Conservation (phyloP, 208 protist species). For the Trypanosoma melophagium region DNA sequence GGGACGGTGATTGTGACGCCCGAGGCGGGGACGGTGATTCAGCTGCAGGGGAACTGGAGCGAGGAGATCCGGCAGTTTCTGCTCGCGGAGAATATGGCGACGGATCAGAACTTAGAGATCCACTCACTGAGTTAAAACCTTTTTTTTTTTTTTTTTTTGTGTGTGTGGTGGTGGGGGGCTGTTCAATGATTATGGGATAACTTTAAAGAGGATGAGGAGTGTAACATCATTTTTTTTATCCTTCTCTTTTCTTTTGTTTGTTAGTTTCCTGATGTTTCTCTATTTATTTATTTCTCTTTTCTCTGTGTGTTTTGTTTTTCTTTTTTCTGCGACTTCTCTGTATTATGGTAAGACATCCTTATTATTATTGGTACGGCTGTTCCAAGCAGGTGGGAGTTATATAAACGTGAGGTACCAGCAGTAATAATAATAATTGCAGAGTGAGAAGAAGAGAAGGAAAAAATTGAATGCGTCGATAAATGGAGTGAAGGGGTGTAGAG, state of each 20-base stretch:
- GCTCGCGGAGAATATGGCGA: constrained; percentile 89
- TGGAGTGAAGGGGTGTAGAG: too few relatives aligned
- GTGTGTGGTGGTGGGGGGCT: background rate
- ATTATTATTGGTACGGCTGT: too few relatives aligned
- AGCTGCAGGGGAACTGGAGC: constrained; percentile 96
- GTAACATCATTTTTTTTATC: constrained; percentile 11
- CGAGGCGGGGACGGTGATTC: constrained; percentile 92
- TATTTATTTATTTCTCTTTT: too few relatives aligned
- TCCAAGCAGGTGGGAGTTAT: too few relatives aligned
- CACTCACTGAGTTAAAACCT: constrained; percentile 91
- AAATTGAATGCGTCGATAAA: too few relatives aligned
- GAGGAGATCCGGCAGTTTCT: constrained; percentile 93
- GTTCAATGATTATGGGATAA: background rate
- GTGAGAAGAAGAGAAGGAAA: too few relatives aligned
- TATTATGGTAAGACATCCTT: too few relatives aligned
- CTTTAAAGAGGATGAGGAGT: background rate
- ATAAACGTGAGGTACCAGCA: too few relatives aligned
- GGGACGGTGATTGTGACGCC: constrained; percentile 88
- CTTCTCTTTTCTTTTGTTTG: background rate
- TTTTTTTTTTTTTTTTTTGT: background rate
- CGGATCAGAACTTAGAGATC: constrained; percentile 90
- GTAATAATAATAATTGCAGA: too few relatives aligned
- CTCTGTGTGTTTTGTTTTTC: too few relatives aligned
- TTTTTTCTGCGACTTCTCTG: too few relatives aligned
- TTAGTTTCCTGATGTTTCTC: too few relatives aligned